phyloP scores from a whole-genome alignment of 2,329 filamentous ascomycete species.

The Penicillium digitatum region DNA sequence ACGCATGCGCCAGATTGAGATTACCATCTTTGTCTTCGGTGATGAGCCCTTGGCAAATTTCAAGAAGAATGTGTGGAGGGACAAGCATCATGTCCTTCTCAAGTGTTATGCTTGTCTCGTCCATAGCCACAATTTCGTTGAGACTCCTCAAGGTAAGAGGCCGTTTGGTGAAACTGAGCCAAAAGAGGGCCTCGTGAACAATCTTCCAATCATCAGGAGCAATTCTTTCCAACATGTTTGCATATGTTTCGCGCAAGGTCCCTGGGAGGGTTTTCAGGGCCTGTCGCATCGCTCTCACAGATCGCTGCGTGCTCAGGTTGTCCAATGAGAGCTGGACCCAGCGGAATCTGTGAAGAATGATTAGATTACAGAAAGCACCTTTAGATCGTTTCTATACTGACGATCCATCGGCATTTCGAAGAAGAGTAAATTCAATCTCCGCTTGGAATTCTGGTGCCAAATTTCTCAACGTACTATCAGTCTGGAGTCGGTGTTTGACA shows the following conservation, averaged over 20 bases:
- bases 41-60: slow-evolving; percentile 20
- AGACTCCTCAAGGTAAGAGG: slow-evolving; percentile 11
- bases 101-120: slow-evolving; percentile 8
- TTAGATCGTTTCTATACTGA: slow-evolving; percentile 1
- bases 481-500: slow-evolving; percentile 13
- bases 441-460: slow-evolving; percentile 10
- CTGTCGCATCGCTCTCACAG: slow-evolving; percentile 16
- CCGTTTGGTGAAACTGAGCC: slow-evolving; percentile 14
- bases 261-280: slow-evolving; percentile 14
- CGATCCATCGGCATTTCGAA: slow-evolving; percentile 18
- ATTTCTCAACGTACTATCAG: slow-evolving; percentile 6
- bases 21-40: slow-evolving; percentile 9
- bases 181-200: slow-evolving; percentile 18
- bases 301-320: slow-evolving; percentile 16
- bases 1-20: slow-evolving; percentile 16
- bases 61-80: slow-evolving; percentile 15
- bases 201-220: slow-evolving; percentile 10
- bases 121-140: slow-evolving; percentile 16
- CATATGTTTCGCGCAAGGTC: slow-evolving; percentile 18
- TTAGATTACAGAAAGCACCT: not conserved
- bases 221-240: slow-evolving; percentile 14
- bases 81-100: slow-evolving; percentile 23
- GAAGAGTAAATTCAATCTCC: slow-evolving; percentile 11
- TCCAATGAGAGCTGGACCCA: slow-evolving; percentile 23
- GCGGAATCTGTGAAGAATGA: slow-evolving; percentile 15